Evolutionary conservation across 2,329 filamentous ascomycete genomes (phyloP).

Genomic region (Diaporthe longicolla): DNA sequence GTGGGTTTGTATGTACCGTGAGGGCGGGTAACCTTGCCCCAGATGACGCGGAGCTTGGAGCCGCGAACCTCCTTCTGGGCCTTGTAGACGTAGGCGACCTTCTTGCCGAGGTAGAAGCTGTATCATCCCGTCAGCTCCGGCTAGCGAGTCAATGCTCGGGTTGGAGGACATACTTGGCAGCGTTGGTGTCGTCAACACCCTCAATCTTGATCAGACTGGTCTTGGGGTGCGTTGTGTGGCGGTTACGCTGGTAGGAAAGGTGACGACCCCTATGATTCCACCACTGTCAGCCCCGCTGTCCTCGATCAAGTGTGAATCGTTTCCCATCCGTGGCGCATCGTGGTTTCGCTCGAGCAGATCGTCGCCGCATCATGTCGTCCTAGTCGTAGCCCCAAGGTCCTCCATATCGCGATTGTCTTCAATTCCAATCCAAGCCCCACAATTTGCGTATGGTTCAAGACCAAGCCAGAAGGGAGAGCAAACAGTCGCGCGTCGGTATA

Average conservation of each 20-base stretch:
- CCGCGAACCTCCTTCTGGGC: slow-evolving; percentile 94
- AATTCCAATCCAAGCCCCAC: slow-evolving; percentile 35
- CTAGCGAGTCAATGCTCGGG: slow-evolving; percentile 13
- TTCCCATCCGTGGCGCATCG: slow-evolving; percentile 46
- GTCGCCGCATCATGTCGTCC: slow-evolving; percentile 13
- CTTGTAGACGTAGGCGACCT: slow-evolving; percentile 98
- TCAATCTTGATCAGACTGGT: slow-evolving; percentile 98
- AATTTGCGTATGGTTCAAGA: slow-evolving; percentile 20
- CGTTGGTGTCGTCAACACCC: slow-evolving; percentile 91
- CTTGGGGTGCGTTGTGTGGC: slow-evolving; percentile 90
- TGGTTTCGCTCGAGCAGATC: slow-evolving; percentile 36
- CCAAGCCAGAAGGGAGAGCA: background rate
- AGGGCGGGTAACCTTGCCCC: slow-evolving; percentile 97
- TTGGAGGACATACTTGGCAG: slow-evolving; percentile 79
- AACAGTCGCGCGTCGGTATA: slow-evolving; percentile 44
- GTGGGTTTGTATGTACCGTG: slow-evolving; percentile 76
- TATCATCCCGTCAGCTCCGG: slow-evolving; percentile 47
- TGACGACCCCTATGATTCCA: slow-evolving; percentile 84
- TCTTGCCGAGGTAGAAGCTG: slow-evolving; percentile 98
- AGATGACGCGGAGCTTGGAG: slow-evolving; percentile 99
- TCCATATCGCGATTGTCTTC: slow-evolving; percentile 24
- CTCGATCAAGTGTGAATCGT: slow-evolving; percentile 32
- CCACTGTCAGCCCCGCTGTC: slow-evolving; percentile 47
- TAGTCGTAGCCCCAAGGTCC: background rate
- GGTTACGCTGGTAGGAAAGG: slow-evolving; percentile 96